Evolutionary conservation across 768 basidiomycete genomes (phyloP).

Genomic region (Auricularia sp.): DNA sequence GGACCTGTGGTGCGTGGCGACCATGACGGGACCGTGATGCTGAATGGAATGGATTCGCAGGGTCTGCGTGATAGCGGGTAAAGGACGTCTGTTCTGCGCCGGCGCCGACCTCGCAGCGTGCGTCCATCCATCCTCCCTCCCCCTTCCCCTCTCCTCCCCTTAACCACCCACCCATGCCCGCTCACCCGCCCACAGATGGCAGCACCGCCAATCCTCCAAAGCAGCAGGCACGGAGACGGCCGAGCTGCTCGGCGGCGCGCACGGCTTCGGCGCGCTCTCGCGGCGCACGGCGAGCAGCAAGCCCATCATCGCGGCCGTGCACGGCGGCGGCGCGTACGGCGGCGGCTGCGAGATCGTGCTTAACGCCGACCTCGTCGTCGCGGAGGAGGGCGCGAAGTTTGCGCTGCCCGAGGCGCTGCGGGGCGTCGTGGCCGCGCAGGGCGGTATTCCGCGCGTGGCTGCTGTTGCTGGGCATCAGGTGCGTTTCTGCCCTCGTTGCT

Average conservation of each 20-base stretch:
- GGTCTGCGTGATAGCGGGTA: slow-evolving; percentile 66
- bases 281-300: slow-evolving; percentile 51
- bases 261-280: slow-evolving; percentile 69
- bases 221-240: background rate
- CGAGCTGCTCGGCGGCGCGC: slow-evolving; percentile 23
- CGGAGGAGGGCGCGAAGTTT: slow-evolving; percentile 55
- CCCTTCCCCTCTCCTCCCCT: background rate
- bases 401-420: slow-evolving; percentile 70
- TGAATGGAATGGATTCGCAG: slow-evolving; percentile 25
- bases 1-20: slow-evolving; percentile 48
- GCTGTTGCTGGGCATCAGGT: slow-evolving; percentile 70
- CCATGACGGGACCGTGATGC: background rate
- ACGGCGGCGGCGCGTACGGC: slow-evolving; percentile 54
- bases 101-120: slow-evolving; percentile 72
- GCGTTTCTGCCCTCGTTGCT: too few species aligned
- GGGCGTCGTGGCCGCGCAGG: slow-evolving; percentile 63
- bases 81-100: slow-evolving; percentile 65
- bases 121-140: slow-evolving; percentile 16
- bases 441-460: slow-evolving; percentile 61
- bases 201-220: background rate
- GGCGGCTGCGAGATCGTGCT: slow-evolving; percentile 59
- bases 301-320: slow-evolving; percentile 72
- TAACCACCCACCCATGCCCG: background rate
- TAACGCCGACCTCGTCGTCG: slow-evolving; percentile 71
- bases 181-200: slow-evolving; percentile 1